Base-by-base conservation (phyloP, 257 asterid species). In the Dorcoceras hygrometricum region DNA sequence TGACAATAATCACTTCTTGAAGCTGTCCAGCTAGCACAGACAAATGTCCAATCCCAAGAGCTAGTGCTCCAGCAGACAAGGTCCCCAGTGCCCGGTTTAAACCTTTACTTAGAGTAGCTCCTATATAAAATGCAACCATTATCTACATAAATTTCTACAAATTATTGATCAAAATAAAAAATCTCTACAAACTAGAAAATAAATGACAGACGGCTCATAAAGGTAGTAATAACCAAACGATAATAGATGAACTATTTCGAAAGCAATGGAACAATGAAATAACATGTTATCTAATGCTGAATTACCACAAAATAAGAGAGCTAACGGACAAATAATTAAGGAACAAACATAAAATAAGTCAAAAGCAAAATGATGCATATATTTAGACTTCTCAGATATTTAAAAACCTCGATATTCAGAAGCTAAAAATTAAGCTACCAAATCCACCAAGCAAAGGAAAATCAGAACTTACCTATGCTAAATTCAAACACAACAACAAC, bases 401-500 rank as follows among this genome's bases (percentile, higher is more conserved):
- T 39, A 39, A 39, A 43, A 43, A 43, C 19, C 19, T 43, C 19
- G n/a, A 39, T 39, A 39, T 39, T 11, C 50, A 39, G 50, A 39
- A 39, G 0, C 51, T 3, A 43, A 6, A 6, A 14, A 43, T 4
- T 3, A 14, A 43, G 51, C 6, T 43, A 43, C 51, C 51, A 12
- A 43, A 43, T 16, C 53, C 53, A 16, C 11, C 43, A 25, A 59
- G 20, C 12, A 25, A 4, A 26, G 43, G 11, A 2, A 29, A 16
- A 3, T 27, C 10, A 14, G 19, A 11, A 23, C 57, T 23, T 74
- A 90, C 98, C 98, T 57, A 89, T 83, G 80, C 96, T 91, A 79
- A 87, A 91, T 73, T 91, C 98, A 25, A 91, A 91, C 10, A 91
- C 96, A 27, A 91, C 96, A 10, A 91, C 95, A 29, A 89, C 96